Conservation (phyloP, 352 stramenopile species). For the Phytophthora melonis region DNA sequence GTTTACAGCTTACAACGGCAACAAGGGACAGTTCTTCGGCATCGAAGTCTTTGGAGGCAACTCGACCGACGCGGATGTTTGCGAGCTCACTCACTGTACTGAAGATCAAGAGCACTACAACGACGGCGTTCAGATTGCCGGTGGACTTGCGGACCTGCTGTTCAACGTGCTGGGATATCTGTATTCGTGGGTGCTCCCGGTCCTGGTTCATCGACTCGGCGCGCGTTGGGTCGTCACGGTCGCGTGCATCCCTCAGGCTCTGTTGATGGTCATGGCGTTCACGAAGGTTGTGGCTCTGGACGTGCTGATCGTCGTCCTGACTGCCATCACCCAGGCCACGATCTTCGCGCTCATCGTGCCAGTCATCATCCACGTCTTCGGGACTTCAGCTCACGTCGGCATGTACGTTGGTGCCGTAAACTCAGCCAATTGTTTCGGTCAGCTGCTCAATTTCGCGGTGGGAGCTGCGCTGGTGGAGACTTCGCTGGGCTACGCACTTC, state of each 20-base stretch:
- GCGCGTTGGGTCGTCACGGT: constrained; percentile 52
- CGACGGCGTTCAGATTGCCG: constrained; percentile 62
- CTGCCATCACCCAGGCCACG: constrained; percentile 60
- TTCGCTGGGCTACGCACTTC: constrained; percentile 65
- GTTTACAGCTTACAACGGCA: constrained; percentile 71
- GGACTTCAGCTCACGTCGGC: constrained; percentile 57
- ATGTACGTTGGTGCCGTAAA: constrained; percentile 83
- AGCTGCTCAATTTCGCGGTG: constrained; percentile 78
- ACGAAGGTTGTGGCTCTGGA: constrained; percentile 50
- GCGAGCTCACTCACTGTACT: constrained; percentile 38
- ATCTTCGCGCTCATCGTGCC: constrained; percentile 78
- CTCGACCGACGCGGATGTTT: constrained; percentile 55
- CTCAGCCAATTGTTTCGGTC: constrained; percentile 76
- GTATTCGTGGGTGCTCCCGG: constrained; percentile 59
- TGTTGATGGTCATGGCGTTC: constrained; percentile 68
- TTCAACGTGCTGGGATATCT: constrained; percentile 66
- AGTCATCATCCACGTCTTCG: constrained; percentile 74
- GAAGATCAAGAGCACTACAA: constrained; percentile 55
- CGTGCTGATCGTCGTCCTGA: constrained; percentile 58
- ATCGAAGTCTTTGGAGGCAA: constrained; percentile 64
- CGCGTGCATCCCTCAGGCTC: constrained; percentile 53
- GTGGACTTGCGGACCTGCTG: constrained; percentile 54
- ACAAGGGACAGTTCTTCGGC: constrained; percentile 74
- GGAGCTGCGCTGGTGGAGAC: constrained; percentile 69
- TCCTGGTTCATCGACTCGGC: constrained; percentile 54